These are phyloP conservation scores for Fomitopsis pulvina DNA, from an alignment of 768 basidiomycete species.

Conservation along the genomic window DNA sequence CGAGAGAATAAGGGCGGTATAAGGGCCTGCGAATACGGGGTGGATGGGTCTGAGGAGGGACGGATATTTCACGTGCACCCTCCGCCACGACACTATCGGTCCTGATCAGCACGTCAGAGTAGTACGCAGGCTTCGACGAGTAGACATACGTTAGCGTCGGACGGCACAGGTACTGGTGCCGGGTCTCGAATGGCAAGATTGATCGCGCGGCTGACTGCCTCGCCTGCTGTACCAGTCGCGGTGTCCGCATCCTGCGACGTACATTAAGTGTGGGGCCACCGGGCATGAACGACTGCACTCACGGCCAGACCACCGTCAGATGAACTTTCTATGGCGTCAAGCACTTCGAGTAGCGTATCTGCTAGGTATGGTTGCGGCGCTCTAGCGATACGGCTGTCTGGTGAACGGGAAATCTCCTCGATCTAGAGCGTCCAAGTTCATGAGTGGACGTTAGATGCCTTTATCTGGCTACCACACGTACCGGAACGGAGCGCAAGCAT, in stretches of 20 bases:
- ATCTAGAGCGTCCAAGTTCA: no score
- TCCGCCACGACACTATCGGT: not conserved
- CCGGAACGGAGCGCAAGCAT: not conserved
- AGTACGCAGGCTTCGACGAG: not conserved
- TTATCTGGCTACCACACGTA: no score
- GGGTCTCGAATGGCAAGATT: not conserved
- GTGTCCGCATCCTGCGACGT: not conserved
- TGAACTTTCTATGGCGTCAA: not conserved
- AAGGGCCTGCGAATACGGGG: not conserved
- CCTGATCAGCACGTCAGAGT: not conserved
- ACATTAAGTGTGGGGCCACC: not conserved
- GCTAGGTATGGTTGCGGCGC: no score
- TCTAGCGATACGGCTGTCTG: no score
- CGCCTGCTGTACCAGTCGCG: not conserved
- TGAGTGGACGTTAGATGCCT: no score
- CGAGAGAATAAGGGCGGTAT: not conserved
- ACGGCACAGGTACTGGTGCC: not conserved
- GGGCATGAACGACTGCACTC: not conserved
- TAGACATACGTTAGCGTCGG: not conserved
- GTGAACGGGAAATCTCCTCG: no score
- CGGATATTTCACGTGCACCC: not conserved
- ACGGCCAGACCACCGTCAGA: not conserved
- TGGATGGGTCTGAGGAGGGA: not conserved
- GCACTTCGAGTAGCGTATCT: not conserved
- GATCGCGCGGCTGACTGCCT: not conserved